Evolutionary conservation across 768 basidiomycete genomes (phyloP), one percentile per base, ranked within the genome.

Genomic region (Lentinula guzmanii): DNA sequence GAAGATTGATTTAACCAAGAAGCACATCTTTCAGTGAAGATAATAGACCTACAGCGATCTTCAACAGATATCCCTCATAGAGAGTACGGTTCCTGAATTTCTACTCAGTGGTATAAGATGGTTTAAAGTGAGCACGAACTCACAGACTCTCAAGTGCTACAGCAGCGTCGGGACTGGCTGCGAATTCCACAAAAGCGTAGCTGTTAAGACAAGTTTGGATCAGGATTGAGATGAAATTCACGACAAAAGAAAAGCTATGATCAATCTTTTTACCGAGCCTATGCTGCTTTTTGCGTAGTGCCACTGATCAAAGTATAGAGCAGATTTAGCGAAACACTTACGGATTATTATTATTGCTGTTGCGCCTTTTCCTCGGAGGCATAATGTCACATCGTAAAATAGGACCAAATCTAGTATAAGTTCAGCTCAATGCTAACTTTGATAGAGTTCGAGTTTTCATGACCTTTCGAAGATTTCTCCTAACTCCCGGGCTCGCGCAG

Each of bases 381-480:
- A 92, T 91, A 16, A 95, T 90, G 70, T 95, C 93, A 75, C 93
- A 95, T 62, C 93, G 89, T 63, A 93, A 83, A 33, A 95, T 80
- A 58, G 86, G 87, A 15, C 92, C 92, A 66, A 79, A 94, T 60
- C 91, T 93, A 70, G 13, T 15, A 31, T 10, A 42, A 21, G 62
- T 64, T 57, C 50, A 52, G 18, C 8, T 28, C 4, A 24, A n/a
- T 0, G 42, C 0, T 43, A 10, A n/a, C 5, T n/a, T n/a, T n/a
- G 16, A 43, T 43, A 43, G 42, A 43, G 42, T 2, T 39, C 5
- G 42, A 41, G 7, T 15, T 18, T 37, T 8, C 53, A 41, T 10
- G 13, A 48, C 92, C 87, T 82, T 79, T 94, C 92, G 66, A 95
- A 94, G 72, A 93, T 90, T 66, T 77, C 91, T 2, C 91, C 92